Conservation (phyloP, 1,284 basidiomycete species). For the Neotropicomus parvogracilis region DNA sequence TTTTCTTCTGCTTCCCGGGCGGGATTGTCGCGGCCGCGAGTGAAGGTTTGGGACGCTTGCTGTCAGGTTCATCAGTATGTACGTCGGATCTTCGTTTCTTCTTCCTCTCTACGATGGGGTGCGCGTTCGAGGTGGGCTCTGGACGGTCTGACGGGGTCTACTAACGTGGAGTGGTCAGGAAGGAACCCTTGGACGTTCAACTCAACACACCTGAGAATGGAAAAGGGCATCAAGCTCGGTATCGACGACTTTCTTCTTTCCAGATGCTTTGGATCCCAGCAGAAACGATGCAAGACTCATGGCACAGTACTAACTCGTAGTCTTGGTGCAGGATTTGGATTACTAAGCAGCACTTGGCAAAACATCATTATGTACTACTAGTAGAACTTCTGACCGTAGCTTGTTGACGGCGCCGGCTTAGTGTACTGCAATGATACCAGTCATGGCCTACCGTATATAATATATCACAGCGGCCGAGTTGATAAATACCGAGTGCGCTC, state of each 20-base stretch:
- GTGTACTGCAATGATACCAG: too few relatives aligned
- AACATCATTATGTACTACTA: too few relatives aligned
- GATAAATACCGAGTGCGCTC: too few relatives aligned
- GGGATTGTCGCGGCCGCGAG: constrained; percentile 1
- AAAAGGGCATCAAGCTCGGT: constrained; percentile 30
- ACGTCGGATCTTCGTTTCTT: constrained; percentile 23
- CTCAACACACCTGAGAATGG: constrained; percentile 17
- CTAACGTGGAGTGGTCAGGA: constrained; percentile 13
- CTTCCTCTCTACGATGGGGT: constrained; percentile 4
- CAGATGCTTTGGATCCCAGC: constrained; percentile 19
- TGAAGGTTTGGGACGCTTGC: constrained; percentile 26
- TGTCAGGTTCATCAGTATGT: constrained; percentile 16
- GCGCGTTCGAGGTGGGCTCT: constrained; percentile 3
- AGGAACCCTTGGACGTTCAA: neutral
- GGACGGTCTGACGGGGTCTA: constrained; percentile 15
- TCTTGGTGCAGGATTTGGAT: neutral
- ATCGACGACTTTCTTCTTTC: constrained; percentile 25
- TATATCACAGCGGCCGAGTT: too few relatives aligned
- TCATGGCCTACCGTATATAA: too few relatives aligned
- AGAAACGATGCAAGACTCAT: constrained; percentile 33
- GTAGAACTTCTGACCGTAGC: too few relatives aligned
- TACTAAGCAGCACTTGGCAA: constrained; percentile 7
- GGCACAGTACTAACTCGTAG: neutral
- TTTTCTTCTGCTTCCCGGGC: constrained; percentile 22
- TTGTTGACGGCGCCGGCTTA: too few relatives aligned